phyloP scores from a whole-genome alignment of 805 yeast genomes.

The Kodamaea lidongshanica region DNA sequence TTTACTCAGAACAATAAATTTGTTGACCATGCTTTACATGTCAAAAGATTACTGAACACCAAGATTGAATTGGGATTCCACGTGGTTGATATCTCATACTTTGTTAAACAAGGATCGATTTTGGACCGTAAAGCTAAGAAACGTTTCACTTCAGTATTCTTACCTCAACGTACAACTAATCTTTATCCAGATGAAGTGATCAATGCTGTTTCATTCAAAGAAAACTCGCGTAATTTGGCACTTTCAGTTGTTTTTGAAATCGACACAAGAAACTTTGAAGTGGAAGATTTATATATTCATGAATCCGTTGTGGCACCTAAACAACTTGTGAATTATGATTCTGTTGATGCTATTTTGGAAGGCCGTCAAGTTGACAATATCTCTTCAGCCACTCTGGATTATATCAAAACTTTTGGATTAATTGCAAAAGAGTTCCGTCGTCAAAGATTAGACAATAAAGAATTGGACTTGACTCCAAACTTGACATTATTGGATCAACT shows the following conservation, averaged over 20 bases:
- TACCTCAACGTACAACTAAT: constrained; percentile 69
- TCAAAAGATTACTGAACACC: constrained; percentile 53
- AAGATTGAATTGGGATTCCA: constrained; percentile 82
- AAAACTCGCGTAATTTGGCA: constrained; percentile 56
- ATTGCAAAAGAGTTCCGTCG: constrained; percentile 66
- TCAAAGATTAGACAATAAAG: constrained; percentile 51
- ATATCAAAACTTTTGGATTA: constrained; percentile 55
- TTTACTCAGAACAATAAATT: constrained; percentile 51
- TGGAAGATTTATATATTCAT: constrained; percentile 71
- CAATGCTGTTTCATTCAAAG: constrained; percentile 54
- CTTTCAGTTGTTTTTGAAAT: constrained; percentile 76
- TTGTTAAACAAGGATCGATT: constrained; percentile 62
- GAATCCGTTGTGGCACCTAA: constrained; percentile 67
- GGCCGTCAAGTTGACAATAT: constrained; percentile 21
- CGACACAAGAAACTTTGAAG: constrained; percentile 63
- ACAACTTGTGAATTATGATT: constrained; percentile 46
- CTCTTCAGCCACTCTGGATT: constrained; percentile 56
- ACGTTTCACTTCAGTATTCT: constrained; percentile 81
- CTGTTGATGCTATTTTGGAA: constrained; percentile 47
- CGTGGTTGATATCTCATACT: constrained; percentile 71
- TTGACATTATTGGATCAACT: constrained; percentile 69
- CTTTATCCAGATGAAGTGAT: constrained; percentile 64
- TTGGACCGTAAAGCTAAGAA: constrained; percentile 87
- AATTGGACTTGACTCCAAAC: constrained; percentile 43
- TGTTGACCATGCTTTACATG: constrained; percentile 77